phyloP scores from a whole-genome alignment of 31 red algal genomes.

The Bonnemaisonia californica region DNA sequence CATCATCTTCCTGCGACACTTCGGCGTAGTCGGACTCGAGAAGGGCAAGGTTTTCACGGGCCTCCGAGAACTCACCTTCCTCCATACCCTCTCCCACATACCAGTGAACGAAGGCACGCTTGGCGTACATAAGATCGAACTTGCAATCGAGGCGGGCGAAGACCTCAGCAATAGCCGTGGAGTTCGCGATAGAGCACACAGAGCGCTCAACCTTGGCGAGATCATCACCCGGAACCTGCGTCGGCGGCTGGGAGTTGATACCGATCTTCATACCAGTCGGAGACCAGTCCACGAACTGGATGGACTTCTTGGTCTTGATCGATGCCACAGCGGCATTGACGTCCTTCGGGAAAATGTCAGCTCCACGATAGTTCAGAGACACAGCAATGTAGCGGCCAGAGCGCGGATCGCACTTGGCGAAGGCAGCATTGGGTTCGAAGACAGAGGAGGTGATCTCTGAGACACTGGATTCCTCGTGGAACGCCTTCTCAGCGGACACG shows the following conservation, averaged over 20 bases:
- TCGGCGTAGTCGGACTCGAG: slow-evolving; percentile 96
- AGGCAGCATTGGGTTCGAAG: slow-evolving; percentile 96
- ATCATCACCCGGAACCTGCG: slow-evolving; percentile 82
- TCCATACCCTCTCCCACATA: slow-evolving; percentile 99
- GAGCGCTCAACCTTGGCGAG: slow-evolving; percentile 91
- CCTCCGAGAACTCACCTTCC: slow-evolving; percentile 99
- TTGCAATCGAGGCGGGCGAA: slow-evolving; percentile 97
- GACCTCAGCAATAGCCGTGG: slow-evolving; percentile 97
- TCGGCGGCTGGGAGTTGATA: slow-evolving; percentile 97
- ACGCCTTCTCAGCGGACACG: slow-evolving; percentile 93
- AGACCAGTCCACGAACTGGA: slow-evolving; percentile 99
- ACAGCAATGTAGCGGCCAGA: slow-evolving; percentile 98
- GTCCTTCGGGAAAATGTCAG: slow-evolving; percentile 95
- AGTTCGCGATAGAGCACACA: slow-evolving; percentile 97
- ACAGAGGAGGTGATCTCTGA: slow-evolving; percentile 95
- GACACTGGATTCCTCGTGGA: slow-evolving; percentile 94
- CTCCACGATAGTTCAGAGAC: slow-evolving; percentile 98
- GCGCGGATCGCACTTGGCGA: slow-evolving; percentile 98
- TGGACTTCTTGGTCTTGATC: slow-evolving; percentile 96
- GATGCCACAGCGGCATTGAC: slow-evolving; percentile 94
- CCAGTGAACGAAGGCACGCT: slow-evolving; percentile 99
- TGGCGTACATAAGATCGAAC: slow-evolving; percentile 99
- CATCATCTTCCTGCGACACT: slow-evolving; percentile 85
- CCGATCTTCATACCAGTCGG: slow-evolving; percentile 99
- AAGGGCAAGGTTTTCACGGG: slow-evolving; percentile 96